phyloP scores from a whole-genome alignment of 2,329 filamentous ascomycete species.

The Cercospora sp. region DNA sequence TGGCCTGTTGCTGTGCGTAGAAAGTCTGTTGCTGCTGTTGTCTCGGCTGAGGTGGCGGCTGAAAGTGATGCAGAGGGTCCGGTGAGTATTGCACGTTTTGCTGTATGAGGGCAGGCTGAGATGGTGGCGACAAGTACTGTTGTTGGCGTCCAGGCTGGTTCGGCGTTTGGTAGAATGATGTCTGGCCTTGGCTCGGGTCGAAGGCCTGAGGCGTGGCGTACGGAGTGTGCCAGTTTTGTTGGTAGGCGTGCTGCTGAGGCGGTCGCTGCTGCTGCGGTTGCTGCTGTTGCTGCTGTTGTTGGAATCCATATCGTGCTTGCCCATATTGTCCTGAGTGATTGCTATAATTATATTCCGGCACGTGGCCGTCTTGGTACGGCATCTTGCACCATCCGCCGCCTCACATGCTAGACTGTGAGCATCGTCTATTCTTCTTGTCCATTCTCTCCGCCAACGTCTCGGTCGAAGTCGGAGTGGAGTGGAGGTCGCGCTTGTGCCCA shows the following conservation, averaged over 20 bases:
- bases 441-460: neutral
- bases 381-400: conserved; percentile 6
- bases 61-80: conserved; percentile 25
- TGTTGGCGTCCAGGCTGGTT: neutral
- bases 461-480: conserved; percentile 9
- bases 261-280: conserved; percentile 4
- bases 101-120: conserved; percentile 12
- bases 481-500: conserved; percentile 9
- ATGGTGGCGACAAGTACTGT: conserved; percentile 24
- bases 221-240: conserved; percentile 10
- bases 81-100: conserved; percentile 22
- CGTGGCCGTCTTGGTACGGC: conserved; percentile 24
- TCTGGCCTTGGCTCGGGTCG: conserved; percentile 20
- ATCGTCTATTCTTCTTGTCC: neutral
- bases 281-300: conserved; percentile 11
- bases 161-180: conserved; percentile 24
- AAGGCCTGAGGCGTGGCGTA: conserved; percentile 24
- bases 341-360: conserved; percentile 15
- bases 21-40: conserved; percentile 12
- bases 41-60: conserved; percentile 18
- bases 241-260: conserved; percentile 11
- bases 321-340: conserved; percentile 10
- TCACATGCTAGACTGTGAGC: neutral
- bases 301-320: conserved; percentile 11
- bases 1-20: conserved; percentile 19